These are phyloP conservation scores for Fusarium sp. DNA, from an alignment of 2,329 filamentous ascomycete species.

Conservation along the genomic window DNA sequence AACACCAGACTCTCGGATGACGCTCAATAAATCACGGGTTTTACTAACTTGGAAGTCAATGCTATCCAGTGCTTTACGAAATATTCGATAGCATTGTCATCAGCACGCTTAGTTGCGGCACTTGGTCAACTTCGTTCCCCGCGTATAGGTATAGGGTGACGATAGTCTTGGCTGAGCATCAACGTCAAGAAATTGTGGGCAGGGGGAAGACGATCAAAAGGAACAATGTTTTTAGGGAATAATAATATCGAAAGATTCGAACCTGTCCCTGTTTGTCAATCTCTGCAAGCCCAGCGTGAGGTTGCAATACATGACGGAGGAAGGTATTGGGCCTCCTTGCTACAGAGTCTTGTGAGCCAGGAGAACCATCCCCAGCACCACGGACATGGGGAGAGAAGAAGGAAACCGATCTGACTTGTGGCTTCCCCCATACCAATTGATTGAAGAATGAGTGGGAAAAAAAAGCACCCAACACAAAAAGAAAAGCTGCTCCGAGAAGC, in stretches of 20 bases:
- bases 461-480: not conserved
- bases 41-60: no score
- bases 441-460: not conserved
- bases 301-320: not conserved
- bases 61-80: no score
- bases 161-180: no score
- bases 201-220: not conserved
- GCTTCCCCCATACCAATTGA: not conserved
- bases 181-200: not conserved
- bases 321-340: not conserved
- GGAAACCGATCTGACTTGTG: no score
- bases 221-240: no score
- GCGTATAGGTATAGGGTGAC: not conserved
- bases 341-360: not conserved
- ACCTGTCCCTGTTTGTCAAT: not conserved
- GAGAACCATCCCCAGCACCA: not conserved
- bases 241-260: not conserved
- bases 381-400: not conserved
- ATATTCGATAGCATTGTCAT: no score
- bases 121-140: not conserved
- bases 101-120: not conserved
- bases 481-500: not conserved
- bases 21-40: not conserved
- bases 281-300: no score
- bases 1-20: not conserved